Percentiles rank a stretch among this genome's conserved stretches.
Evolutionary conservation across 352 stramenopile genomes (phyloP).

Genomic region (Plasmopara muralis): DNA sequence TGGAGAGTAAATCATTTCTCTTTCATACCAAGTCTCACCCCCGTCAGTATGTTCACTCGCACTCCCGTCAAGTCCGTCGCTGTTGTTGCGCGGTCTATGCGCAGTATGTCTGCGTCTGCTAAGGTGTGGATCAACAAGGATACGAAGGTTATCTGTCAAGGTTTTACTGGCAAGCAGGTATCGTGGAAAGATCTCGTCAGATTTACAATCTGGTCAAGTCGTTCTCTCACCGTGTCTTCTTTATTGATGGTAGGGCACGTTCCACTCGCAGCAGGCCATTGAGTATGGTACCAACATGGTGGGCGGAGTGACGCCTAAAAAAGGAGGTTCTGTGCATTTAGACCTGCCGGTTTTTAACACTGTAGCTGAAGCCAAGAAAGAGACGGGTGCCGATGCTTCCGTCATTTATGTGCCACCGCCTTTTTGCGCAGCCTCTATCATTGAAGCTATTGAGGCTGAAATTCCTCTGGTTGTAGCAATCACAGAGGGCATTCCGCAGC

Average conservation of each 20-base stretch:
- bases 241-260: conserved; percentile 86
- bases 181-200: conserved; percentile 7
- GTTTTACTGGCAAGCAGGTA: conserved; percentile 99
- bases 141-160: conserved; percentile 99
- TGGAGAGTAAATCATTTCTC: conserved; percentile 14
- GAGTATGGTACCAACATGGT: conserved; percentile 99
- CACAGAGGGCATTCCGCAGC: conserved; percentile 98
- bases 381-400: conserved; percentile 90
- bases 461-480: conserved; percentile 97
- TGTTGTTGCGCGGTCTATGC: conserved; percentile 31
- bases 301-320: conserved; percentile 98
- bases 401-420: conserved; percentile 99
- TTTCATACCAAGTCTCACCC: conserved; percentile 13
- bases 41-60: conserved; percentile 48
- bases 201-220: conserved; percentile 4
- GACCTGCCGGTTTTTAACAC: conserved; percentile 99
- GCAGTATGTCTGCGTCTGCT: conserved; percentile 91
- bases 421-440: conserved; percentile 96
- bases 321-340: conserved; percentile 95
- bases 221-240: conserved; percentile 5
- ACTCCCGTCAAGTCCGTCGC: conserved; percentile 43
- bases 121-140: conserved; percentile 99
- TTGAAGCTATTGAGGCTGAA: conserved; percentile 97
- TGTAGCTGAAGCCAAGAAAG: conserved; percentile 86
- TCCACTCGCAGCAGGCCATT: conserved; percentile 98